Conservation (phyloP, 139 green algal genomes). For the Chlorella sp. region DNA sequence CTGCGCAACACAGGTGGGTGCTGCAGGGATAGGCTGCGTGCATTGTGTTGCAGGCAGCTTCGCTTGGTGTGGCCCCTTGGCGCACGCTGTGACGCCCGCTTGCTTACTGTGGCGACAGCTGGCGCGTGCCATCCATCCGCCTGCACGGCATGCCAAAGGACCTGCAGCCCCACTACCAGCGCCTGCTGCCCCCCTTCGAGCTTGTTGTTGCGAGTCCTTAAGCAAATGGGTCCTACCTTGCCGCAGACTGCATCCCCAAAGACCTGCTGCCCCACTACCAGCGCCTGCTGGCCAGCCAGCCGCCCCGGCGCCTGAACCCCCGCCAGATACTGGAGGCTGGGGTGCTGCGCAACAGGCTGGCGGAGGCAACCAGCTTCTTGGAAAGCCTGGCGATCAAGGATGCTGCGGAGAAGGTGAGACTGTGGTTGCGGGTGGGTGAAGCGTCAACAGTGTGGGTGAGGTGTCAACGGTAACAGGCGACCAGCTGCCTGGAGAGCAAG, state of each 20-base stretch:
- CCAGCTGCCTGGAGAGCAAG: too few relatives aligned
- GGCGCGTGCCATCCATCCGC: background rate
- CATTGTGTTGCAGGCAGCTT: background rate
- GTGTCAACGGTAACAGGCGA: too few relatives aligned
- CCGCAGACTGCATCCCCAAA: conserved; percentile 72
- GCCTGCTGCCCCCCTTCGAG: background rate
- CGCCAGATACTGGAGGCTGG: conserved; percentile 73
- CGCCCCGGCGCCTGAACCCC: conserved; percentile 86
- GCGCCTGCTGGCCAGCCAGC: conserved; percentile 80
- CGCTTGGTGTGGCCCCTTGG: background rate
- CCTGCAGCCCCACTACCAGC: background rate
- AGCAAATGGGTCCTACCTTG: background rate
- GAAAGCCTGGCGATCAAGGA: conserved; percentile 93
- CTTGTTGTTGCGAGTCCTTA: background rate
- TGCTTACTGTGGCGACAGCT: background rate
- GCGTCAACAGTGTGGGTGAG: too few relatives aligned
- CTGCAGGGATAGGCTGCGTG: background rate
- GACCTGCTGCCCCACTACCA: conserved; percentile 72
- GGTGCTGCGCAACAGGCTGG: conserved; percentile 93
- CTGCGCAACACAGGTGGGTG: conserved; percentile 68
- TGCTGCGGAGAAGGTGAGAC: conserved; percentile 67
- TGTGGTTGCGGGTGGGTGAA: background rate
- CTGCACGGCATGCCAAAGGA: background rate
- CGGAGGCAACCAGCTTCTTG: conserved; percentile 93
- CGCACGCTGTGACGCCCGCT: background rate